A percentile compares a stretch with the other conserved stretches of the same genome.
phyloP scores from a whole-genome alignment of 2,329 filamentous ascomycete genomes.

The Didymella arachidicola region DNA sequence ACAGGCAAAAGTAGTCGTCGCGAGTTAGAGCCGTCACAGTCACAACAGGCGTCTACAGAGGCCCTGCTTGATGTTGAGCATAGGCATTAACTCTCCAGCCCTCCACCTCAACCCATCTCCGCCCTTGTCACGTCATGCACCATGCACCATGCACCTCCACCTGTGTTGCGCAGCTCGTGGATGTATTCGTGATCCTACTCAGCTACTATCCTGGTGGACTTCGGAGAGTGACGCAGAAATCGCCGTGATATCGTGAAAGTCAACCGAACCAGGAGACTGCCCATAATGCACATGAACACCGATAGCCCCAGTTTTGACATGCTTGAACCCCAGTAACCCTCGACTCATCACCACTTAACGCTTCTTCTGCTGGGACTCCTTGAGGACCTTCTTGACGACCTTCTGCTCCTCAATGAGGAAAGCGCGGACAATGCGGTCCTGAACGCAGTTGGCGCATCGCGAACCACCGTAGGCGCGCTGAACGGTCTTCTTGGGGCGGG shows the following conservation, averaged over 20 bases:
- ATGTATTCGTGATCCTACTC: slow-evolving; percentile 48
- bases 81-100: background rate
- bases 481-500: slow-evolving; percentile 99
- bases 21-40: background rate
- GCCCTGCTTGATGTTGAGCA: background rate
- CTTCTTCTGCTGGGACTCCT: slow-evolving; percentile 90
- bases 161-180: slow-evolving; percentile 38
- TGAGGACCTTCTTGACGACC: slow-evolving; percentile 99
- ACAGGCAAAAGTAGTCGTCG: background rate
- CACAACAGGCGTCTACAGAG: background rate
- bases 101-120: background rate
- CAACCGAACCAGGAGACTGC: slow-evolving; percentile 50
- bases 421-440: slow-evolving; percentile 95
- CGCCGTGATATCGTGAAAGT: slow-evolving; percentile 50
- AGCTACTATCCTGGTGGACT: slow-evolving; percentile 43
- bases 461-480: slow-evolving; percentile 96
- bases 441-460: slow-evolving; percentile 97
- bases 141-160: background rate
- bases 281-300: slow-evolving; percentile 55
- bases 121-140: slow-evolving; percentile 14
- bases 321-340: slow-evolving; percentile 38
- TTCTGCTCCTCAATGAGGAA: slow-evolving; percentile 99
- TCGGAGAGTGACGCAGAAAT: slow-evolving; percentile 46
- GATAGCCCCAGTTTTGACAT: slow-evolving; percentile 50
- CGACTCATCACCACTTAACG: slow-evolving; percentile 47